Evolutionary conservation across 805 yeast species (phyloP), one percentile per base, ranked within the genome.

Genomic region (Ogataea saltuana): DNA sequence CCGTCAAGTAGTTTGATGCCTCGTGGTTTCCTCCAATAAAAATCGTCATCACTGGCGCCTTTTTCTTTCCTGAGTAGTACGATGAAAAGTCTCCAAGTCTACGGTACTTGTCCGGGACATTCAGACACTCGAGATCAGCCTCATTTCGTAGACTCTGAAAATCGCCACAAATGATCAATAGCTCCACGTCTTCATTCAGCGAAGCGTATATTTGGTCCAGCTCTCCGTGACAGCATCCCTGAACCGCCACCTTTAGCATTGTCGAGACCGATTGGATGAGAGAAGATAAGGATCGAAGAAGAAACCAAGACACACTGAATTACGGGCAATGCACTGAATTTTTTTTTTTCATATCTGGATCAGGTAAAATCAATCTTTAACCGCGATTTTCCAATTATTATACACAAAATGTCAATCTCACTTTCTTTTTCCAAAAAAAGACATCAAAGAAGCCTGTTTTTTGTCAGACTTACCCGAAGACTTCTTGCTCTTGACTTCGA

Each of bases 1-100:
- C 88, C 47, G 76, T 69, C 49, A 93, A 59, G 59, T 85, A 87
- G 46, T 82, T 79, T 45, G 95, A 86, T 4, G 93, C 81, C 59
- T 93, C 99, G 58, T 93, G 99, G 64, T 93, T 93, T 0, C 99
- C 99, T 3, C 99, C 98, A 31, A 93, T 79, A 52, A 91, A 85
- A 0, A 93, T 53, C 0, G 98, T 91, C 23, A 80, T 63, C 1
- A 84, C 71, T 0, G 97, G 96, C 0, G 96, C 96, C 21, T 41
- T 61, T 35, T 65, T 68, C 15, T 55, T 50, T 1, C 91, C 88
- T 1, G 58, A 59, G 56, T 86, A 87, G 60, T 89, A 91, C 18
- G 75, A 67, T 33, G 76, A 79, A 61, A 91, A 93, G 54, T 91
- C 96, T 2, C 97, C 96, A 53, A 88, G 57, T 31, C 61, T 62